Conservation (phyloP, 2,329 filamentous ascomycete species). For the Pseudogymnoascus destructans region DNA sequence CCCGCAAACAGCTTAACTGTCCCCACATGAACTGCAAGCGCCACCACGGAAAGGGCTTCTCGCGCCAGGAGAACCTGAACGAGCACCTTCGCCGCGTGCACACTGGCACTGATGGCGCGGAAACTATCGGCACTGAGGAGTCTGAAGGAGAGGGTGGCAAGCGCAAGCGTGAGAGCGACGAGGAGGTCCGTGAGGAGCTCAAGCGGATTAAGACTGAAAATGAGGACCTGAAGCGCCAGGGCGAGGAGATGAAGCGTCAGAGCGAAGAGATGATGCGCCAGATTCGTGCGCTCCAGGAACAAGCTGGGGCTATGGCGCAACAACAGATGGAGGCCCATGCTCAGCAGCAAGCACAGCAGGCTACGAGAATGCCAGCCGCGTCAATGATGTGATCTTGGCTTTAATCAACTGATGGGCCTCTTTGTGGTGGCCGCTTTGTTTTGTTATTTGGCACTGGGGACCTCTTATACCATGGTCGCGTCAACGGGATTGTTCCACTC, state of each 20-base stretch:
- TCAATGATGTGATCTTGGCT: slow-evolving; percentile 2
- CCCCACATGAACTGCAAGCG: slow-evolving; percentile 81
- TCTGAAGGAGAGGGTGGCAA: slow-evolving; percentile 33
- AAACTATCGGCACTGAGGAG: slow-evolving; percentile 29
- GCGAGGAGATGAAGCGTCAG: slow-evolving; percentile 33
- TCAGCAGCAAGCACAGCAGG: slow-evolving; percentile 2
- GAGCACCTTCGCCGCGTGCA: slow-evolving; percentile 91
- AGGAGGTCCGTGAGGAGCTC: slow-evolving; percentile 45
- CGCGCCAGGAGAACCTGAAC: slow-evolving; percentile 83
- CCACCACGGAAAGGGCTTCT: slow-evolving; percentile 78
- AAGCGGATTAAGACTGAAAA: slow-evolving; percentile 56
- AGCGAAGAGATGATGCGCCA: slow-evolving; percentile 14
- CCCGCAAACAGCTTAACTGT: slow-evolving; percentile 77
- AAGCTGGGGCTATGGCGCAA: slow-evolving; percentile 1
- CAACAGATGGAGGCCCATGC: slow-evolving; percentile 4
- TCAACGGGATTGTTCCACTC: not conserved
- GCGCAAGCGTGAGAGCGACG: slow-evolving; percentile 30
- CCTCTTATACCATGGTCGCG: not conserved
- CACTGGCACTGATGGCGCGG: slow-evolving; percentile 34
- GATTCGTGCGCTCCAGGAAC: slow-evolving; percentile 6
- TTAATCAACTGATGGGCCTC: not conserved
- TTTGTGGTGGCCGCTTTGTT: not conserved
- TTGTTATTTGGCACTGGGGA: not conserved
- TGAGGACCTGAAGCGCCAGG: slow-evolving; percentile 40
- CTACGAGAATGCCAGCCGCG: slow-evolving; percentile 2